phyloP scores from a whole-genome alignment of 164 flowering plant species.

The Vitis rupestris region DNA sequence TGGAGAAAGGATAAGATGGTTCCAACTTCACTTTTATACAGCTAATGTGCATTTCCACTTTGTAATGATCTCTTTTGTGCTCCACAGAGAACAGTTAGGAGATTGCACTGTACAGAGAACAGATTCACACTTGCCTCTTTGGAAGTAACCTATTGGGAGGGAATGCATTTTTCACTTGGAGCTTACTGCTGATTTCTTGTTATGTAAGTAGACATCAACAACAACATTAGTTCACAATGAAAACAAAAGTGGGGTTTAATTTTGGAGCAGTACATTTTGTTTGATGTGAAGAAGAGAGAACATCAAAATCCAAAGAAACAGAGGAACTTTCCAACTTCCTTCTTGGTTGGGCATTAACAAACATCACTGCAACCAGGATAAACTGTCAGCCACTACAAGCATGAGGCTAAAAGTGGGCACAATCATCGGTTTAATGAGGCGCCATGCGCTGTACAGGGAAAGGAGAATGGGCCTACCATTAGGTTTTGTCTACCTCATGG shows the following conservation, averaged over 20 bases:
- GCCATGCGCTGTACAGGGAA: slow-evolving; percentile 14
- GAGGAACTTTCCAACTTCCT: neutral
- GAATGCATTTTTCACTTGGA: too few species aligned
- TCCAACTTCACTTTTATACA: too few species aligned
- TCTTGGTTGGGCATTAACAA: neutral
- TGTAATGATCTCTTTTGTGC: too few species aligned
- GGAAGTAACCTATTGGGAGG: too few species aligned
- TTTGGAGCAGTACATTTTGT: neutral
- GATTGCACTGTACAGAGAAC: too few species aligned
- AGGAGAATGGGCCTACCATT: slow-evolving; percentile 12
- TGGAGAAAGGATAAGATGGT: too few species aligned
- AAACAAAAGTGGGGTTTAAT: neutral
- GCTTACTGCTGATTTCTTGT: too few species aligned
- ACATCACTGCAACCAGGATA: neutral
- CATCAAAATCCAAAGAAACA: neutral
- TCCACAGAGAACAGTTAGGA: too few species aligned
- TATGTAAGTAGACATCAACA: too few species aligned
- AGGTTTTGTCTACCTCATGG: slow-evolving; percentile 6
- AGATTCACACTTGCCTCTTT: too few species aligned
- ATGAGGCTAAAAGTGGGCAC: neutral
- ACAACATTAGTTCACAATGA: neutral
- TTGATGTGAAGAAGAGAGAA: neutral
- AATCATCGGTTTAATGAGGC: neutral
- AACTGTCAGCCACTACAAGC: slow-evolving; percentile 5
- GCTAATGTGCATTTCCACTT: too few species aligned